These are phyloP conservation scores for Theileria orientalis DNA, from an alignment of 169 alveolate species.

Conservation along the genomic window DNA sequence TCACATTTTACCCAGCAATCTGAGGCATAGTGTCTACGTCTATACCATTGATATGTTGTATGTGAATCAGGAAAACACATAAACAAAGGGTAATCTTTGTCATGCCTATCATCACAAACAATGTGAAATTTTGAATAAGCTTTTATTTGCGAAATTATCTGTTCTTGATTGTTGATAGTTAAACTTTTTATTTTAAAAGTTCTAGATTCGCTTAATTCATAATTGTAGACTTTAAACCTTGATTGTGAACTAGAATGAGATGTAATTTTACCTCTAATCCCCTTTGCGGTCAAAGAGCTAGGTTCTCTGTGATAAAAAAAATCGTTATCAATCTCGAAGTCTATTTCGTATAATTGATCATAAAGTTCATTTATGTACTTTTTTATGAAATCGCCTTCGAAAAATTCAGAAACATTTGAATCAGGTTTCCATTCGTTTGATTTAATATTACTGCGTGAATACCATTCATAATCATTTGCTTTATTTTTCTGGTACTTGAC, in stretches of 20 bases:
- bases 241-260: not conserved
- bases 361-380: not conserved
- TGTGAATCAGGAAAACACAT: not conserved
- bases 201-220: not conserved
- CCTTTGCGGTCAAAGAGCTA: not conserved
- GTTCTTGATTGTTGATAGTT: not conserved
- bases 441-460: not conserved
- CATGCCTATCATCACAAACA: not conserved
- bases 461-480: not conserved
- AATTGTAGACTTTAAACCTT: no score
- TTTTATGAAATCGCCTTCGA: no score
- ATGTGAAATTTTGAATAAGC: no score
- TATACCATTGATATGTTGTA: not conserved
- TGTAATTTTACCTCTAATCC: no score
- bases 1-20: not conserved
- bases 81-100: not conserved
- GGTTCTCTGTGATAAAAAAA: not conserved
- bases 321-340: not conserved
- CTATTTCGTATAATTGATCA: not conserved
- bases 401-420: not conserved
- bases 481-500: not conserved
- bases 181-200: no score
- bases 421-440: not conserved
- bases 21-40: not conserved
- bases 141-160: not conserved